Evolutionary conservation across 768 basidiomycete genomes (phyloP).

Genomic region (Coprinellus aureogranulatus): DNA sequence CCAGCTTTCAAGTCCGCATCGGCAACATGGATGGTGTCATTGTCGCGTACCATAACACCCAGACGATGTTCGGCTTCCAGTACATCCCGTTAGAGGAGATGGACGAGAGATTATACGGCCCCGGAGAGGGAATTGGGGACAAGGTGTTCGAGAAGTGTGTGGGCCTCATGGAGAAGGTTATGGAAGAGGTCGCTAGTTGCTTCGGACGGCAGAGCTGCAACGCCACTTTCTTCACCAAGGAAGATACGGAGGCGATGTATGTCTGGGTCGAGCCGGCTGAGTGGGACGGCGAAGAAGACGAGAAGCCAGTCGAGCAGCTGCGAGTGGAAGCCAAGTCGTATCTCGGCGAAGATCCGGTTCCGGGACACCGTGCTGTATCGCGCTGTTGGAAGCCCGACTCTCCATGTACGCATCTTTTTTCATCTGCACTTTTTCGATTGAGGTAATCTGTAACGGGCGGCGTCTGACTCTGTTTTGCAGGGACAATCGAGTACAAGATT

Average conservation of each 20-base stretch:
- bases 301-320: constrained; percentile 56
- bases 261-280: constrained; percentile 67
- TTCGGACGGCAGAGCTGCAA: constrained; percentile 57
- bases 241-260: constrained; percentile 42
- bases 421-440: background rate
- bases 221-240: constrained; percentile 60
- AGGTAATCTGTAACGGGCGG: too few relatives aligned
- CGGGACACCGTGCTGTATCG: constrained; percentile 33
- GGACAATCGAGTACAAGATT: constrained; percentile 62
- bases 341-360: constrained; percentile 34
- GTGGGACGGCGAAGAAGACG: constrained; percentile 37
- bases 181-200: constrained; percentile 52
- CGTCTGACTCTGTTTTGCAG: constrained; percentile 34
- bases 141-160: constrained; percentile 77
- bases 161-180: constrained; percentile 62
- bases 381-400: constrained; percentile 14
- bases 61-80: constrained; percentile 88
- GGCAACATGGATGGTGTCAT: constrained; percentile 96
- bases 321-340: constrained; percentile 32
- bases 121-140: constrained; percentile 52
- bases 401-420: constrained; percentile 27
- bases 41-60: constrained; percentile 85
- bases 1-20: constrained; percentile 92
- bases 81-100: constrained; percentile 86
- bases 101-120: constrained; percentile 77